Evolutionary conservation across 164 flowering plant genomes (phyloP).

Genomic region (Platanus orientalis): DNA sequence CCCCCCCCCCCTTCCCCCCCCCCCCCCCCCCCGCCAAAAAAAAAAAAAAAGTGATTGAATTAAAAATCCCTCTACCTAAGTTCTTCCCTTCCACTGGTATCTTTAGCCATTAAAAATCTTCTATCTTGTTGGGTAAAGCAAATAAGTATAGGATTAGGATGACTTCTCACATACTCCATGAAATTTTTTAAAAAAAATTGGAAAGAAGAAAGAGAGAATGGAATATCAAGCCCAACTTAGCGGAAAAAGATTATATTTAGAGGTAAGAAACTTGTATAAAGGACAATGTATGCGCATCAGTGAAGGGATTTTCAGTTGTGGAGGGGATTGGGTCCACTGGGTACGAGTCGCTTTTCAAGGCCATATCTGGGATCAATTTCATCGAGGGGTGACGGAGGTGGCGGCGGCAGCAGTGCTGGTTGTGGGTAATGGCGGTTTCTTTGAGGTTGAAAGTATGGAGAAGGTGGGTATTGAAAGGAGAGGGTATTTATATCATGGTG

Average conservation of each 20-base stretch:
- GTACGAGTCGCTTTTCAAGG: slow-evolving; percentile 77
- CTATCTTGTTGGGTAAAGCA: neutral
- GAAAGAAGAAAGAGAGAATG: slow-evolving; percentile 7
- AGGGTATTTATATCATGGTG: too few relatives aligned
- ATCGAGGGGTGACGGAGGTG: slow-evolving; percentile 17
- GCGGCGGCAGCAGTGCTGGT: too few relatives aligned
- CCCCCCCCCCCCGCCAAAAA: too few relatives aligned
- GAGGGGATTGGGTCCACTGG: slow-evolving; percentile 86
- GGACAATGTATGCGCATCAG: too few relatives aligned
- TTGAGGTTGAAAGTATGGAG: slow-evolving; percentile 39
- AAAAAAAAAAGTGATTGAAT: neutral
- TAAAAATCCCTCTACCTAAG: neutral
- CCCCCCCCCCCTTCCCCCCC: too few relatives aligned
- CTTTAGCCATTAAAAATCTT: neutral
- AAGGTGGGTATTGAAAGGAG: too few relatives aligned
- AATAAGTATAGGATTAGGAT: neutral
- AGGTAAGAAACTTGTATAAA: too few relatives aligned
- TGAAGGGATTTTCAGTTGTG: too few relatives aligned
- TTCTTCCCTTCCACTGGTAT: neutral
- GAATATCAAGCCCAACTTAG: neutral
- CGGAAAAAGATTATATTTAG: slow-evolving; percentile 2
- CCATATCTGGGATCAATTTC: slow-evolving; percentile 82
- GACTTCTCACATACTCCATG: too few relatives aligned
- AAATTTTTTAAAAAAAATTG: too few relatives aligned
- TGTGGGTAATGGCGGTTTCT: slow-evolving; percentile 21